These are phyloP conservation scores for Dactylellina leptospora DNA, from an alignment of 2,329 filamentous ascomycete genomes.

Conservation along the genomic window DNA sequence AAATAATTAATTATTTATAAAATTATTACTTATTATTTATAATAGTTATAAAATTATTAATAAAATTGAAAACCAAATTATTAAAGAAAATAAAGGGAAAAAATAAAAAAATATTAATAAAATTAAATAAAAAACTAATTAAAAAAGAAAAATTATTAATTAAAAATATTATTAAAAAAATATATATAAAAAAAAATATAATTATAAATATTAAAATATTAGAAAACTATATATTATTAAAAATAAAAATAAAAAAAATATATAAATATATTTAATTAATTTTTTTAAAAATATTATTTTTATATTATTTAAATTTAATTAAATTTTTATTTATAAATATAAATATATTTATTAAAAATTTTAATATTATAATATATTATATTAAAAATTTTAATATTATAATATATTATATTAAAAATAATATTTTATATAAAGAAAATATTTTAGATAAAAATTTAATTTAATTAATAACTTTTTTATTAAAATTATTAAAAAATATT, in stretches of 20 bases:
- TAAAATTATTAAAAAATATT: slow-evolving; percentile 9
- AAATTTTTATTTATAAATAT: slow-evolving; percentile 16
- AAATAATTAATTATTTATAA: slow-evolving; percentile 3
- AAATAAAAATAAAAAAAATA: not conserved
- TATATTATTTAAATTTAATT: slow-evolving; percentile 10
- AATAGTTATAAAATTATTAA: slow-evolving; percentile 6
- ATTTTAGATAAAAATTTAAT: not conserved
- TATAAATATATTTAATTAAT: slow-evolving; percentile 3
- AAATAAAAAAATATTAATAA: too few species aligned
- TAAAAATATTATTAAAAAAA: too few species aligned
- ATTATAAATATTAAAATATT: not conserved
- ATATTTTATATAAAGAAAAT: not conserved
- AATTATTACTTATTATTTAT: slow-evolving; percentile 1
- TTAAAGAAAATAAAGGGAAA: too few species aligned
- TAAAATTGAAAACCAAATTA: slow-evolving; percentile 1
- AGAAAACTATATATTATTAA: slow-evolving; percentile 11
- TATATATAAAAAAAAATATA: not conserved
- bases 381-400: slow-evolving; percentile 4
- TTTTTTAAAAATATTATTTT: slow-evolving; percentile 4
- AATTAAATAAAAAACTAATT: too few species aligned
- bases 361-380: slow-evolving; percentile 13
- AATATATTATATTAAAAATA: too few species aligned
- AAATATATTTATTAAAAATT: too few species aligned
- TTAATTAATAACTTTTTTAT: slow-evolving; percentile 1
- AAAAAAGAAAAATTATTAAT: too few species aligned